Base-by-base conservation (phyloP, 768 basidiomycete species). In the Clavulina sp. region DNA sequence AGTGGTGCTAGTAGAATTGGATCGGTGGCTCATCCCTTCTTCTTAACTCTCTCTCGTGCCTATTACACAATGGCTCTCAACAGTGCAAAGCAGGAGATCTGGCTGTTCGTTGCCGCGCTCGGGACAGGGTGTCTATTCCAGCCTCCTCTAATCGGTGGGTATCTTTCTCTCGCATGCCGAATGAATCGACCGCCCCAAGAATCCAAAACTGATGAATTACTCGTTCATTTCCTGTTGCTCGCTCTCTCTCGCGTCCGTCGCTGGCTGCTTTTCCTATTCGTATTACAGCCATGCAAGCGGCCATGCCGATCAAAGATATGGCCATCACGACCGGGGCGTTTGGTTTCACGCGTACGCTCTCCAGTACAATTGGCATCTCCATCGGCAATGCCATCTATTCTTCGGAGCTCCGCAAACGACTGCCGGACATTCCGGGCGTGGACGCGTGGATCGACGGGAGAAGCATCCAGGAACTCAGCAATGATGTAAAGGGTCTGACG, bases 51-150 rank as follows among this genome's bases (percentile, higher is more conserved):
- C 0, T 31, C 41, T 51, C n/a, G 2, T 4, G n/a, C 44, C 7
- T 7, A 38, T 38, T 38, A 38, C 7, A 7, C 34, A 38, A 38
- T 38, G 34, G 19, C 34, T 7, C 19, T 38, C 7, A 7, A 38
- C 23, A 81, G 81, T n/a, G 80, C 78, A 0, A 65, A 68, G 56
- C 75, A 81, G 61, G 74, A 74, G 5, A 29, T 86, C 4, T 83
- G 70, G 58, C 78, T 80, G 3, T 62, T 87, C 13, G 64, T 88
- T 29, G 70, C 80, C n/a, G 73, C 79, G 4, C 13, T 78, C 3
- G 84, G 83, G 1, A 59, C 76, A 13, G 83, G 83, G 1, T 73
- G 69, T 56, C 62, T 86, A 48, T 82, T 82, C 68, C 75, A 51
- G 28, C 50, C 57, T 18, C 57, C 57, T 1, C 23, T 58, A 7